Evolutionary conservation across 2,329 filamentous ascomycete species (phyloP).

Genomic region (Penicillium vulpinum): DNA sequence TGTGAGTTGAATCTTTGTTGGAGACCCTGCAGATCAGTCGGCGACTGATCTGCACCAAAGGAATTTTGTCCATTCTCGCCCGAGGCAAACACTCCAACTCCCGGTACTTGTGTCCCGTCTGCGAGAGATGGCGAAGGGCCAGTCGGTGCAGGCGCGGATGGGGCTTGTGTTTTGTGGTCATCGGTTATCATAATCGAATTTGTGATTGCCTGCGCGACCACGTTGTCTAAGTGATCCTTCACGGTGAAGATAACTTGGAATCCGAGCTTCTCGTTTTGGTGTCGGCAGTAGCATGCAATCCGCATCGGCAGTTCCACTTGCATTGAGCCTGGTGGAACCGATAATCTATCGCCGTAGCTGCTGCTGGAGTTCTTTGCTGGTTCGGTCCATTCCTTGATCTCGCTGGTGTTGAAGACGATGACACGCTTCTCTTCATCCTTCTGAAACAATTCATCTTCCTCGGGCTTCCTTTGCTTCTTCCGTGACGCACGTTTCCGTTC

Average conservation of each 20-base stretch:
- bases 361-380: slow-evolving; percentile 57
- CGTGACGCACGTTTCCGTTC: slow-evolving; percentile 87
- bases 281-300: slow-evolving; percentile 94
- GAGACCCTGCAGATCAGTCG: slow-evolving; percentile 62
- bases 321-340: slow-evolving; percentile 59
- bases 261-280: slow-evolving; percentile 89
- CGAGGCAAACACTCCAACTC: slow-evolving; percentile 46
- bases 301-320: slow-evolving; percentile 88
- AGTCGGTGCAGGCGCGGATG: slow-evolving; percentile 39
- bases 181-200: slow-evolving; percentile 95
- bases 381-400: slow-evolving; percentile 80
- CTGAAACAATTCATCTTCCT: slow-evolving; percentile 87
- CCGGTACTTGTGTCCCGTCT: slow-evolving; percentile 45
- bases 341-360: slow-evolving; percentile 39
- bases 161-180: slow-evolving; percentile 84
- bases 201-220: slow-evolving; percentile 82
- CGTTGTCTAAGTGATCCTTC: slow-evolving; percentile 72
- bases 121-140: slow-evolving; percentile 37
- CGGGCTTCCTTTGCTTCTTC: slow-evolving; percentile 90
- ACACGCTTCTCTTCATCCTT: slow-evolving; percentile 77
- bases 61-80: slow-evolving; percentile 33
- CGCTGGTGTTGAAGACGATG: slow-evolving; percentile 87
- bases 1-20: slow-evolving; percentile 53
- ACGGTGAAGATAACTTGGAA: slow-evolving; percentile 94
- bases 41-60: slow-evolving; percentile 36